Conservation (phyloP, 1,284 basidiomycete genomes). For the Naganishia albida region DNA sequence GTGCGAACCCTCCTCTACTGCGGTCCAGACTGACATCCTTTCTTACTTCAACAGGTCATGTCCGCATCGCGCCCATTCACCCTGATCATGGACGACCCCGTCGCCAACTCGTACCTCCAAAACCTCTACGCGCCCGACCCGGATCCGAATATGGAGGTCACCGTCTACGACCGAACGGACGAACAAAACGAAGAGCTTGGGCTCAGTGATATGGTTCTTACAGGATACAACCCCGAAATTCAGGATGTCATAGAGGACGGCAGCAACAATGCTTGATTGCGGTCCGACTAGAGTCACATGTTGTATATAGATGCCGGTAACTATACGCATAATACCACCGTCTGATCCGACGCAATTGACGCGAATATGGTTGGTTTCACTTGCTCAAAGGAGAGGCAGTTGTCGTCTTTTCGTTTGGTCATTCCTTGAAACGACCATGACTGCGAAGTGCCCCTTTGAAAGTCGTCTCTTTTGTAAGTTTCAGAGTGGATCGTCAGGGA, state of each 20-base stretch:
- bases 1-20: constrained; percentile 36
- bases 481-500: neutral
- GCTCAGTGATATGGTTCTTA: constrained; percentile 93
- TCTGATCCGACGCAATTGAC: no score
- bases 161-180: constrained; percentile 78
- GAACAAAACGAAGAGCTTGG: constrained; percentile 96
- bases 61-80: constrained; percentile 77
- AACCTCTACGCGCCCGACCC: constrained; percentile 90
- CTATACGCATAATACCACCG: constrained; percentile 1
- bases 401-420: neutral
- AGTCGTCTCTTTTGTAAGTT: neutral
- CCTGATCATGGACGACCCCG: constrained; percentile 89
- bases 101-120: constrained; percentile 94
- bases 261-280: neutral
- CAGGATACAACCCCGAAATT: constrained; percentile 64
- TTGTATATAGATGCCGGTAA: constrained; percentile 15
- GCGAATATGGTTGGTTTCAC: no score
- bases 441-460: neutral
- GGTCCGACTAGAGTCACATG: neutral
- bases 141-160: constrained; percentile 85
- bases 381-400: neutral
- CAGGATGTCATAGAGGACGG: constrained; percentile 18
- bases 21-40: neutral
- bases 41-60: constrained; percentile 63
- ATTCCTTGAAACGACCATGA: neutral